Conservation (phyloP, 176 grass and related monocot genomes). For the Bromus sterilis region DNA sequence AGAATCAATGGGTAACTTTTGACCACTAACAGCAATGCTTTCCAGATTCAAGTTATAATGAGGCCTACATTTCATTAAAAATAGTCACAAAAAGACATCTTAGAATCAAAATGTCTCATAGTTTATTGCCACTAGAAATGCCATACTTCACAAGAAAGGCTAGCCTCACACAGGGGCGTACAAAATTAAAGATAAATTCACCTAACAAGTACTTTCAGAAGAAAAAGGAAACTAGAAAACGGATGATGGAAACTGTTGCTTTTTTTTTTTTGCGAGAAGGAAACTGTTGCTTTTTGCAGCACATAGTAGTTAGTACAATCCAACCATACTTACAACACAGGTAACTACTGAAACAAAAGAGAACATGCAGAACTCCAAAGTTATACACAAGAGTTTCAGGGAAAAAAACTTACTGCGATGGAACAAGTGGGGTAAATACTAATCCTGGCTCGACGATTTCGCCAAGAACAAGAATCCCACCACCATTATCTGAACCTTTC, state of each 20-base stretch:
- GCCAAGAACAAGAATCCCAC: constrained; percentile 92
- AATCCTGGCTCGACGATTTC: constrained; percentile 84
- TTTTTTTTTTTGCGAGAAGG: too few species aligned
- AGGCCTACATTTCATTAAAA: constrained; percentile 50
- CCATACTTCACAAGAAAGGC: neutral
- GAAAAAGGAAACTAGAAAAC: neutral
- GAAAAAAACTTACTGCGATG: constrained; percentile 64
- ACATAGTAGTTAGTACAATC: neutral
- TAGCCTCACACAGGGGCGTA: neutral
- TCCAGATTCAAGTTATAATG: constrained; percentile 97
- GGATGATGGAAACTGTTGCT: neutral
- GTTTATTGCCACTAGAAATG: neutral
- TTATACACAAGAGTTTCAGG: neutral
- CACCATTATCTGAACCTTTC: constrained; percentile 86
- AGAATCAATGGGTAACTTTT: constrained; percentile 64
- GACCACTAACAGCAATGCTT: constrained; percentile 88
- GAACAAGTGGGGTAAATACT: constrained; percentile 92
- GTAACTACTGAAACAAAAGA: constrained; percentile 1
- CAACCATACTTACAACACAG: neutral
- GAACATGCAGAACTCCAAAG: neutral
- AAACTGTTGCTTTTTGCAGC: neutral
- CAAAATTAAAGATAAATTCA: neutral
- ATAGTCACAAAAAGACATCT: neutral
- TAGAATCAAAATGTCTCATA: neutral
- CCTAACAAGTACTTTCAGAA: neutral